A percentile compares a stretch with the other conserved stretches of the same genome.
phyloP scores from a whole-genome alignment of 345 rosid species.

The rapeseed (Brassica napus) region Da-Ae NC_063437.1:573501-574000 shows the following conservation, averaged over 20 bases:
- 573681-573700: slow-evolving; percentile 19
- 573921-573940: slow-evolving; percentile 2
- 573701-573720: slow-evolving; percentile 23
- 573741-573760: background rate
- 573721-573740: slow-evolving; percentile 23
- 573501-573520: background rate
- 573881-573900: slow-evolving; percentile 22
- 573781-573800: slow-evolving; percentile 33
- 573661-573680: slow-evolving; percentile 31
- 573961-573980: slow-evolving; percentile 16
- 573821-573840: slow-evolving; percentile 40
- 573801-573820: slow-evolving; percentile 37
- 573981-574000: slow-evolving; percentile 35
- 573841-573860: slow-evolving; percentile 34
- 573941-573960: background rate
- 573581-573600: slow-evolving; percentile 26
- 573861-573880: slow-evolving; percentile 12
- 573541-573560: background rate
- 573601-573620: slow-evolving; percentile 17
- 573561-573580: slow-evolving; percentile 15
- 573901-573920: slow-evolving; percentile 11
- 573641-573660: slow-evolving; percentile 33
- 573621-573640: slow-evolving; percentile 13
- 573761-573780: slow-evolving; percentile 17
- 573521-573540: slow-evolving; percentile 2